Conservation (phyloP, 176 grass and related monocot species). For the Pharus latifolius region DNA sequence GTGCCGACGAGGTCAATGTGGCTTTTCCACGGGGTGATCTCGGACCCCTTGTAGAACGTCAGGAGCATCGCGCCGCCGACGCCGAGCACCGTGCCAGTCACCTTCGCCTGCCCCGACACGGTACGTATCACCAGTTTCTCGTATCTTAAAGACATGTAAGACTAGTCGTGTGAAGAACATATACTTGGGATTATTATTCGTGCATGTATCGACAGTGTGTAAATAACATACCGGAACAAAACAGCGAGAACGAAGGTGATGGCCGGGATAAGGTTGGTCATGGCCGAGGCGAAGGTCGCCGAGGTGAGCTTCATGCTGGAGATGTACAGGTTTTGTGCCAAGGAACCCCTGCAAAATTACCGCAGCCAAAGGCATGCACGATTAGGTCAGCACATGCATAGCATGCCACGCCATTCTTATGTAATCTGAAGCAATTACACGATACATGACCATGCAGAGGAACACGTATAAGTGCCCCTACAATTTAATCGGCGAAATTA, state of each 20-base stretch:
- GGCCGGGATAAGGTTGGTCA: conserved; percentile 75
- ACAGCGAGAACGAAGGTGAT: conserved; percentile 66
- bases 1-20: conserved; percentile 31
- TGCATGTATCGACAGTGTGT: too few relatives aligned
- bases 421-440: too few relatives aligned
- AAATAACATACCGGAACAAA: conserved; percentile 36
- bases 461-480: neutral
- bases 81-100: conserved; percentile 60
- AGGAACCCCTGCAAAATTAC: conserved; percentile 47
- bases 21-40: conserved; percentile 40
- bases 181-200: too few relatives aligned
- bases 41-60: conserved; percentile 74
- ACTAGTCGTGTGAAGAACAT: neutral
- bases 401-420: too few relatives aligned
- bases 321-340: conserved; percentile 86
- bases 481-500: neutral
- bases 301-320: conserved; percentile 63
- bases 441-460: too few relatives aligned
- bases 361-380: too few relatives aligned
- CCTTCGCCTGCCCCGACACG: conserved; percentile 52
- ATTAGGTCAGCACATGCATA: too few relatives aligned
- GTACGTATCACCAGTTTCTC: conserved; percentile 40
- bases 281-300: conserved; percentile 67
- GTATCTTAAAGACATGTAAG: conserved; percentile 8
- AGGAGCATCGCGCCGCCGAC: conserved; percentile 87